phyloP scores from a whole-genome alignment of 2,329 filamentous ascomycete species.

The Claviceps spartinae region DNA sequence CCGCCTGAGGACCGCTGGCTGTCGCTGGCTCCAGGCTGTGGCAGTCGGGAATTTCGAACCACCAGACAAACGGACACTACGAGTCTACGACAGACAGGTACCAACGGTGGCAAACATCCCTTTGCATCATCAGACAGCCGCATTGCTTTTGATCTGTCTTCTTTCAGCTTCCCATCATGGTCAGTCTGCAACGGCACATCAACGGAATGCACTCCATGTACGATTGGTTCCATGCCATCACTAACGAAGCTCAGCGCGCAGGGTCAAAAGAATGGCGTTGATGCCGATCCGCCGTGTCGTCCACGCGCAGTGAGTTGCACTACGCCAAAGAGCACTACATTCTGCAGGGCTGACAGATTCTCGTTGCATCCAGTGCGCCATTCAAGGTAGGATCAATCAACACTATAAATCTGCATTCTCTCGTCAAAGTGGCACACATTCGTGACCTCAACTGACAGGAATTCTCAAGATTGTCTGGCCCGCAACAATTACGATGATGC shows the following conservation, averaged over 20 bases:
- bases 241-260: not conserved
- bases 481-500: conserved; percentile 77
- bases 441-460: not conserved
- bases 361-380: conserved; percentile 52
- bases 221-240: not conserved
- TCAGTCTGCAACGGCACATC: too few relatives aligned
- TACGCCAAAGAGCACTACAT: not conserved
- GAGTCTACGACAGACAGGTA: too few relatives aligned
- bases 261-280: conserved; percentile 53
- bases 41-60: too few relatives aligned
- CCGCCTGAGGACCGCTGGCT: too few relatives aligned
- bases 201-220: too few relatives aligned
- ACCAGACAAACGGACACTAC: too few relatives aligned
- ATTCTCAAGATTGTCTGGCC: conserved; percentile 60
- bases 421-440: not conserved
- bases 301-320: conserved; percentile 57
- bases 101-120: too few relatives aligned
- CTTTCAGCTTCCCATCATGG: too few relatives aligned
- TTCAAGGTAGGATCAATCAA: conserved; percentile 50
- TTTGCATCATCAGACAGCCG: too few relatives aligned
- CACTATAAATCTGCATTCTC: not conserved
- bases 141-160: too few relatives aligned
- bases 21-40: too few relatives aligned
- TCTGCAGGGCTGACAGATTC: conserved; percentile 1
- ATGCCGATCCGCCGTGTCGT: conserved; percentile 69